These are phyloP conservation scores for Trichoderma atroviride DNA, from an alignment of 2,329 filamentous ascomycete genomes.

Conservation along the genomic window DNA sequence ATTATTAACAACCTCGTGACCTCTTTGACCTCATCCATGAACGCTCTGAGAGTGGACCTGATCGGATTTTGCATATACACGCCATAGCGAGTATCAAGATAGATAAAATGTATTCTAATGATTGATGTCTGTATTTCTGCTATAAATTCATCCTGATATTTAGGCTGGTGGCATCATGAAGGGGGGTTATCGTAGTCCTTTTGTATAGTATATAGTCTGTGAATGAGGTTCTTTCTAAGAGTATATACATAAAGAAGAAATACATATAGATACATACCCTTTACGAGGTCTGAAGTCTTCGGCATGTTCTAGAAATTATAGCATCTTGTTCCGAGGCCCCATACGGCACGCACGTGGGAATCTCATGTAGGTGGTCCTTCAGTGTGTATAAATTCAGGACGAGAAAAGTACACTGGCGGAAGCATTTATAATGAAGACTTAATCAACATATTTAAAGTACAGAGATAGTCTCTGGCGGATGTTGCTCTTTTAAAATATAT, in stretches of 20 bases:
- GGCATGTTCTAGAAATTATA: not conserved
- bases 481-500: not conserved
- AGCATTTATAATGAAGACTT: not conserved
- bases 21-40: not conserved
- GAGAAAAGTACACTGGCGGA: not conserved
- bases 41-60: not conserved
- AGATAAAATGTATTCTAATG: not conserved
- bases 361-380: not conserved
- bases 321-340: not conserved
- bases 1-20: conserved; percentile 17
- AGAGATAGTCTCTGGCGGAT: too few species aligned
- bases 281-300: not conserved
- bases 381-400: not conserved
- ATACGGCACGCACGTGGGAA: not conserved
- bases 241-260: not conserved
- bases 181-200: not conserved
- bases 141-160: not conserved
- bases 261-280: rapidly evolving
- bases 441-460: too few species aligned
- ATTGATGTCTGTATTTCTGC: not conserved
- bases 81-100: not conserved
- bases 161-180: not conserved
- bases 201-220: not conserved
- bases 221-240: not conserved
- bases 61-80: not conserved